Evolutionary conservation across 306 rosid genomes (phyloP).

Genomic region (Echinosophora koreensis): DNA sequence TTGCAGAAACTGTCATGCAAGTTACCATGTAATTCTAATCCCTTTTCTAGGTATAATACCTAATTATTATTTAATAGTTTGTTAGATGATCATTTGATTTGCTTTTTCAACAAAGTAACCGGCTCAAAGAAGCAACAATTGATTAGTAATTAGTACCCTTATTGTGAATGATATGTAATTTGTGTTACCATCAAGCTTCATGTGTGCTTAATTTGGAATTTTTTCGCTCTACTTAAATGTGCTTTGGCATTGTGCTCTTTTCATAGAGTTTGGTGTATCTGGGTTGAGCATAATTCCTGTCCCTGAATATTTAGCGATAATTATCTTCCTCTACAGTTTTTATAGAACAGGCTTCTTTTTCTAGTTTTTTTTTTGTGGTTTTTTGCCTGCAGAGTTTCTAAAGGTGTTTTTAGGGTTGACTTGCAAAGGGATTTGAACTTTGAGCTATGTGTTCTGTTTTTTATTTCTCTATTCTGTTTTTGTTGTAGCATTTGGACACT

Average conservation of each 20-base stretch:
- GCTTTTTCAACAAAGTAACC: slow-evolving; percentile 8
- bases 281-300: too few species aligned
- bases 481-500: neutral
- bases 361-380: neutral
- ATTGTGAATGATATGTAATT: slow-evolving; percentile 32
- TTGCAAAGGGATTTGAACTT: neutral
- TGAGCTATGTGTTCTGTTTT: neutral
- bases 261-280: too few species aligned
- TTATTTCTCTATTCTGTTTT: slow-evolving; percentile 6
- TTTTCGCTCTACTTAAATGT: neutral
- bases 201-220: neutral
- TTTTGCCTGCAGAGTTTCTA: neutral
- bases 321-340: neutral
- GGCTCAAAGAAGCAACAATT: slow-evolving; percentile 18
- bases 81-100: slow-evolving; percentile 21
- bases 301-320: too few species aligned
- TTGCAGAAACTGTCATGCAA: slow-evolving; percentile 34
- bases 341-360: neutral
- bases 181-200: slow-evolving; percentile 8
- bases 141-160: slow-evolving; percentile 4
- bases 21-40: slow-evolving; percentile 39
- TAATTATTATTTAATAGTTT: slow-evolving; percentile 26
- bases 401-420: neutral
- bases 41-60: slow-evolving; percentile 12
- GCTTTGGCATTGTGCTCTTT: too few species aligned